These are phyloP conservation scores for Avena atlantica DNA, from an alignment of 176 grass and related monocot species.

Conservation along the genomic window DNA sequence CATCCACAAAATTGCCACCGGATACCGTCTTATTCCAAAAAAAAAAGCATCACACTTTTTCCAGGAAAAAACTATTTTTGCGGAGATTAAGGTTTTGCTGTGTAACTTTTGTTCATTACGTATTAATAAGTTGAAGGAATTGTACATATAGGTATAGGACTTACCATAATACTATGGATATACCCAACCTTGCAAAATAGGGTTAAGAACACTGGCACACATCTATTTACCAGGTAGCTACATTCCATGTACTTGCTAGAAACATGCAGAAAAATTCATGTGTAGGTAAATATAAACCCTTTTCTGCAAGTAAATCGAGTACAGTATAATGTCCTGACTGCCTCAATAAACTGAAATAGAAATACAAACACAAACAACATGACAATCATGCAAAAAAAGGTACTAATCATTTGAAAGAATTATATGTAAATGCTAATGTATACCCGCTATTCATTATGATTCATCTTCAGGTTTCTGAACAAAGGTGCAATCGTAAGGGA, in stretches of 20 bases:
- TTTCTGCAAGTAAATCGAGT: not conserved
- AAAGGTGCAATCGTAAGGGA: constrained; percentile 63
- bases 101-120: not conserved
- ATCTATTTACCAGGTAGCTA: not conserved
- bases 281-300: constrained; percentile 14
- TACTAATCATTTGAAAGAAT: not conserved
- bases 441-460: constrained; percentile 8
- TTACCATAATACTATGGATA: not conserved
- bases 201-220: constrained; percentile 9
- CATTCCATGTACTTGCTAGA: not conserved
- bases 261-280: constrained; percentile 13
- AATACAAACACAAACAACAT: not conserved
- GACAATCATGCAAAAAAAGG: not conserved
- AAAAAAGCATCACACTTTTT: not conserved
- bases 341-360: not conserved
- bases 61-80: constrained; percentile 31
- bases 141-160: not conserved
- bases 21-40: constrained; percentile 10
- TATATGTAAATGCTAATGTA: constrained; percentile 3
- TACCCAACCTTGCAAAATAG: constrained; percentile 6
- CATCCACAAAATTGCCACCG: constrained; percentile 4
- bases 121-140: constrained; percentile 19
- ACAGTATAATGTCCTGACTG: not conserved
- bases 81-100: not conserved
- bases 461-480: constrained; percentile 60